A percentile compares a stretch with the other conserved stretches of the same genome.
phyloP scores from a whole-genome alignment of 164 flowering plant genomes.

The Magnolia sinica region DNA sequence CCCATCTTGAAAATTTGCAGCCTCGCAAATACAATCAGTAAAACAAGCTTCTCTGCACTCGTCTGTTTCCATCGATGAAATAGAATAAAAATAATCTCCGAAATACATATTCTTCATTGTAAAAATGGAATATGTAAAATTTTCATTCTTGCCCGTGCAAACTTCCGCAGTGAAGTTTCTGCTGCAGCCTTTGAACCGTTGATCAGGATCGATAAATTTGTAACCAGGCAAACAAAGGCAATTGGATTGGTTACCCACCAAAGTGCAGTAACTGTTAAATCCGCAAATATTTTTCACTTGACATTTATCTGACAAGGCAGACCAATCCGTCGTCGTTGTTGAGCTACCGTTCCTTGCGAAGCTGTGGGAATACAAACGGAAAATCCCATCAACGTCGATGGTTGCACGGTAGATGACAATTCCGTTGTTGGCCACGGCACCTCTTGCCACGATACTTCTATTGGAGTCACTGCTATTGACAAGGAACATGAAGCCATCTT shows the following conservation, averaged over 20 bases:
- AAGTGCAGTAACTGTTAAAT: constrained; percentile 18
- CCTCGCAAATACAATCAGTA: constrained; percentile 16
- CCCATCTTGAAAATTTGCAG: constrained; percentile 1
- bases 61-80: not conserved
- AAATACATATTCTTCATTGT: not conserved
- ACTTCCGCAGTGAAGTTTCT: not conserved
- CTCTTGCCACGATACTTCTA: not conserved
- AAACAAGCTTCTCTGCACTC: constrained; percentile 17
- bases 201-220: not conserved
- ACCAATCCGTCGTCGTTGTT: not conserved
- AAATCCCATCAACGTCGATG: constrained; percentile 10
- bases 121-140: not conserved
- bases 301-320: not conserved
- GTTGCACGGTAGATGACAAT: constrained; percentile 15
- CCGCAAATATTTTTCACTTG: constrained; percentile 22
- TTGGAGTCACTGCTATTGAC: constrained; percentile 1
- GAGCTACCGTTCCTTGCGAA: not conserved
- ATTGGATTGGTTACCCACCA: not conserved
- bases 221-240: constrained; percentile 15
- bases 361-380: constrained; percentile 2
- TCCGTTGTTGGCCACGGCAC: constrained; percentile 4
- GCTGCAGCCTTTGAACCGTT: constrained; percentile 1
- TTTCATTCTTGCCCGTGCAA: not conserved
- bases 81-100: constrained; percentile 1
- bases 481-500: constrained; percentile 9